Percentiles rank a stretch among this genome's conserved stretches.
These are phyloP conservation scores for Aspergillus sergii DNA, from an alignment of 2,329 filamentous ascomycete species.

Conservation along the genomic window DNA sequence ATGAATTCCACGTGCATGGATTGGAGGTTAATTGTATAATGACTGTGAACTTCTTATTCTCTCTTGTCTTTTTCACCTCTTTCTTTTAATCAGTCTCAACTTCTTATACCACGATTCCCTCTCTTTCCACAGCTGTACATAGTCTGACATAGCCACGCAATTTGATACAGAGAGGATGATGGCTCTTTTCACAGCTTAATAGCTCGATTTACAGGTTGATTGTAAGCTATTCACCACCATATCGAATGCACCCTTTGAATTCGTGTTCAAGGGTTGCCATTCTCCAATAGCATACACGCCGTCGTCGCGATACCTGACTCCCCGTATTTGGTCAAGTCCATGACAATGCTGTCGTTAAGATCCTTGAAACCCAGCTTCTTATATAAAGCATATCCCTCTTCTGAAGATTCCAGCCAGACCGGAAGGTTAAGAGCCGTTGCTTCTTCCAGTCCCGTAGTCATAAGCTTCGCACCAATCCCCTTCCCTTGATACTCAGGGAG, in stretches of 20 bases:
- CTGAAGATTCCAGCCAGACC: slow-evolving; percentile 1
- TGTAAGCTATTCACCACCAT: too few species aligned
- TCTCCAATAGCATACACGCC: not conserved
- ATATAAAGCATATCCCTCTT: slow-evolving; percentile 4
- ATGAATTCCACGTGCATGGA: not conserved
- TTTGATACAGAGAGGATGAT: not conserved
- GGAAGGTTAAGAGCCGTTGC: not conserved
- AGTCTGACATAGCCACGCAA: not conserved
- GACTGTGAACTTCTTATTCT: not conserved
- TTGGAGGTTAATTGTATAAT: not conserved
- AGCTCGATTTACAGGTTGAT: too few species aligned
- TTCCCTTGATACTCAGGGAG: slow-evolving; percentile 3
- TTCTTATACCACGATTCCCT: not conserved
- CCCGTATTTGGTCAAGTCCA: slow-evolving; percentile 1
- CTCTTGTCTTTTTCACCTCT: not conserved
- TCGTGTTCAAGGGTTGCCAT: not conserved
- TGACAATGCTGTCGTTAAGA: not conserved
- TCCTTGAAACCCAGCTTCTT: slow-evolving; percentile 3
- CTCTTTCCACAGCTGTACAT: not conserved
- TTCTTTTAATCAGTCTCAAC: not conserved
- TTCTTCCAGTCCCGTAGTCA: not conserved
- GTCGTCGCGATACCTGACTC: not conserved
- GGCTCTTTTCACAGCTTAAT: not conserved
- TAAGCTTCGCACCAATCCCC: not conserved
- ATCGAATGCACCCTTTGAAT: not conserved